A percentile compares a stretch with the other conserved stretches of the same genome.
These are phyloP conservation scores for Xylaria bambusicola DNA, from an alignment of 495 filamentous ascomycete genomes.

Conservation along the genomic window DNA sequence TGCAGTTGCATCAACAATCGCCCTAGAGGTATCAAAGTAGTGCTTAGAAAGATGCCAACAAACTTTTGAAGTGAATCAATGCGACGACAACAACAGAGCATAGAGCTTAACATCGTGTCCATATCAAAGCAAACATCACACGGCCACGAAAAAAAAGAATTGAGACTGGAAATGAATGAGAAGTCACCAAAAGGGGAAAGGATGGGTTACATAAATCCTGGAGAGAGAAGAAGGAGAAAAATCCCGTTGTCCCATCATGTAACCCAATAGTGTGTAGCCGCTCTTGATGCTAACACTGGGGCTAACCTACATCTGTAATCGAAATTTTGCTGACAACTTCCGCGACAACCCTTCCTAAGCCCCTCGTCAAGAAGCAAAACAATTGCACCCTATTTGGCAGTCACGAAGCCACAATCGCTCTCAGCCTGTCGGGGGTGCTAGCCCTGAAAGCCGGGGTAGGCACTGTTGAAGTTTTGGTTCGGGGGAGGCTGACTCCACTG, in stretches of 20 bases:
- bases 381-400: constrained; percentile 5
- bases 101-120: constrained; percentile 35
- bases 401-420: not conserved
- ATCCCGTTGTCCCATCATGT: constrained; percentile 23
- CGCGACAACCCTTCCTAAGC: constrained; percentile 10
- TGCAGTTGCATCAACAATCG: constrained; percentile 34
- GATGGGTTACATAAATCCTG: constrained; percentile 29
- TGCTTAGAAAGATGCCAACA: constrained; percentile 35
- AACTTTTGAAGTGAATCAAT: constrained; percentile 34
- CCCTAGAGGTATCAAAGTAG: constrained; percentile 38
- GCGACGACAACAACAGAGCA: constrained; percentile 19
- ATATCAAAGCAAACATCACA: constrained; percentile 32
- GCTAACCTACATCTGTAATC: constrained; percentile 9
- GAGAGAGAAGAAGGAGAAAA: constrained; percentile 27
- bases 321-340: constrained; percentile 11
- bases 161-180: constrained; percentile 19
- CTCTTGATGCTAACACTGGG: constrained; percentile 11
- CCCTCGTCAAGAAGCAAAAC: constrained; percentile 10
- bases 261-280: constrained; percentile 23
- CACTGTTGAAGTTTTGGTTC: constrained; percentile 59
- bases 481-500: constrained; percentile 71
- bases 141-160: constrained; percentile 31
- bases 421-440: constrained; percentile 29
- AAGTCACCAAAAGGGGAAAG: constrained; percentile 24
- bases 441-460: constrained; percentile 62